Evolutionary conservation across 2,329 filamentous ascomycete genomes (phyloP), one percentile per base, ranked within the genome.

Genomic region (Ilyonectria robusta): DNA sequence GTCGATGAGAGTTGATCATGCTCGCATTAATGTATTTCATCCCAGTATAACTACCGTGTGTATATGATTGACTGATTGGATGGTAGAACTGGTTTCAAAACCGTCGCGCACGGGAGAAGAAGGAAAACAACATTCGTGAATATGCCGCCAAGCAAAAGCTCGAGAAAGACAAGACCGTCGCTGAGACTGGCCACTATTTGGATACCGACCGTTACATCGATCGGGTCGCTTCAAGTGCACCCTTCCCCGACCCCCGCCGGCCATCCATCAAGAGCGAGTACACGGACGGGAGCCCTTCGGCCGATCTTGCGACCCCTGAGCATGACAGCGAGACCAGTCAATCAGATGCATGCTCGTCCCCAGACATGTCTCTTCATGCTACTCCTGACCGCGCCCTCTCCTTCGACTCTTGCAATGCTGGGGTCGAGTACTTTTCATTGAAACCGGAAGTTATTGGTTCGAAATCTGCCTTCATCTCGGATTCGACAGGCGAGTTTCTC

Each of bases 11-110:
- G 86, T 91, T n/a, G 89, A 91, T 70, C 84, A 89, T 70, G 85
- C 89, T 19, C 84, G 89, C 69, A 91, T 91, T 70, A 91, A 91
- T 74, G 89, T 91, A 80, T 71, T 81, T 80, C 17, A 29, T 48
- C 23, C 62, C 42, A 57, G 10, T 15, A 19, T 33, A 21, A 7
- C 37, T 19, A 19, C 15, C 9, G 13, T 21, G 6, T 5, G 26
- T 26, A 21, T 21, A 26, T 47, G 23, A 8, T n/a, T 15, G 21
- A 66, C 80, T 83, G 75, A 84, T 78, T 37, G 17, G n/a, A 11
- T 48, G 13, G 10, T 59, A 91, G 89, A 92, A 92, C 76, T 92
- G 89, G 89, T 92, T 92, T 75, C 89, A 92, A 72, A 92, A 92
- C 76, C 83, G 89, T 66, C 85, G 89, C 58, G 89, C 89, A 59